Base-by-base conservation (phyloP, 352 stramenopile genomes). In the Phytopythium oedochilum region DNA sequence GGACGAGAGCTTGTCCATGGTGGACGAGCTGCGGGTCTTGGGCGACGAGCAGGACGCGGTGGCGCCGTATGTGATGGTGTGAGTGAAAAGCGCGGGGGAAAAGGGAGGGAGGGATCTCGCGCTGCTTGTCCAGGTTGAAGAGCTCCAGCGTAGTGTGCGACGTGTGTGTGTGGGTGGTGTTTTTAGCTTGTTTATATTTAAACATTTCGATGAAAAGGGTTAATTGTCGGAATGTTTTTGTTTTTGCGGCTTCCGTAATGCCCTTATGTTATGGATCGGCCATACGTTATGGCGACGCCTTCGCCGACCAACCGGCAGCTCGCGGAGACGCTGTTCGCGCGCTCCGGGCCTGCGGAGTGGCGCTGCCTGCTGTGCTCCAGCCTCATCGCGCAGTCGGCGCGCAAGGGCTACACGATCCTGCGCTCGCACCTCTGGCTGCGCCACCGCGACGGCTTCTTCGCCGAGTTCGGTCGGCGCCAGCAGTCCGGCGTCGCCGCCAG, bases 1-100 rank as follows among this genome's bases (percentile, higher is more conserved):
- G 32, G 32, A 71, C 38, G 62, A 59, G 60, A 70, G 66, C 66
- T 29, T 46, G 39, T 46, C 39, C 3, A 46, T 46, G 20, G 39
- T 46, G 11, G 39, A 46, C 39, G 39, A 46, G 20, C 39, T 28
- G 1, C 39, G 18, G 2, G 22, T 29, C 1, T 11, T 46, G 1
- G 39, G 11, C 20, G 39, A 29, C 39, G 20, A 46, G 20, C 10
- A 18, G 9, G 39, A 29, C 5, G 10, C 9, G 1, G 22, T 0
- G n/a, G 5, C 18, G 38, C 10, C 39, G 22, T 28, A 29, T 20
- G 6, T n/a, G 20, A 29, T 29, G 39, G 39, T 2, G 20, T 46
- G 39, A 46, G 18, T 6, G 38, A 15, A 23, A n/a, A n/a, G n/a
- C n/a, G n/a, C 38, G 38, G 18, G 20, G 38, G n/a, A 9, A n/a